Conservation (phyloP, 2,329 filamentous ascomycete species). For the Trichoderma atroviride region DNA sequence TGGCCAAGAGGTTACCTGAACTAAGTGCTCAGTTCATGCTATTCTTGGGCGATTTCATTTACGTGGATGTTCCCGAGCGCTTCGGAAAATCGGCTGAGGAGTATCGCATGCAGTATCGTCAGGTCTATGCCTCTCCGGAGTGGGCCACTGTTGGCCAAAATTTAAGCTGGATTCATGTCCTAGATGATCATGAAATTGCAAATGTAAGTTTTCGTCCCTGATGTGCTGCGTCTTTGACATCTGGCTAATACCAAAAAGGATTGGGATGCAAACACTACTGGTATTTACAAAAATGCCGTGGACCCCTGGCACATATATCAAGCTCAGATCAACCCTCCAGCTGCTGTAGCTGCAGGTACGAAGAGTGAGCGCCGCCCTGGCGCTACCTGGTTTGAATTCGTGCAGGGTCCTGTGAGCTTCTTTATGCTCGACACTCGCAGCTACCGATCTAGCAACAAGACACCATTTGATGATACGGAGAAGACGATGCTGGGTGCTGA, state of each 20-base stretch:
- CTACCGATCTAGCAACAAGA: constrained; percentile 72
- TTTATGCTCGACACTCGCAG: constrained; percentile 93
- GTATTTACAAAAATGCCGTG: constrained; percentile 75
- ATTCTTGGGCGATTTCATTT: constrained; percentile 88
- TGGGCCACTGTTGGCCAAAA: constrained; percentile 76
- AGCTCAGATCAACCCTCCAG: constrained; percentile 78
- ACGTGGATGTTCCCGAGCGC: constrained; percentile 82
- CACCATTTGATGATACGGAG: constrained; percentile 60
- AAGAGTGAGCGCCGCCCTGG: constrained; percentile 46
- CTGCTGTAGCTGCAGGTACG: constrained; percentile 54
- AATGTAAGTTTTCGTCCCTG: constrained; percentile 66
- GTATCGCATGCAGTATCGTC: constrained; percentile 89
- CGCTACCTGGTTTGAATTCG: constrained; percentile 86
- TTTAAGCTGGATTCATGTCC: constrained; percentile 95
- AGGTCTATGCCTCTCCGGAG: constrained; percentile 93
- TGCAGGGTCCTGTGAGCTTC: constrained; percentile 87
- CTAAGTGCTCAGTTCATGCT: constrained; percentile 78
- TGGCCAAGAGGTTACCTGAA: constrained; percentile 71
- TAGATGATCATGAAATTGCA: constrained; percentile 94
- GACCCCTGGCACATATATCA: constrained; percentile 91
- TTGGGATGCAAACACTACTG: constrained; percentile 79
- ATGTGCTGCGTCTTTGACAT: not conserved
- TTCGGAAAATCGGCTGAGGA: constrained; percentile 72
- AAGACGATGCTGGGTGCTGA: constrained; percentile 87
- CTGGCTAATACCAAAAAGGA: constrained; percentile 65